Percentiles rank a stretch among this genome's conserved stretches.
Evolutionary conservation across 2,329 filamentous ascomycete species (phyloP).

Genomic region (Anthostomella pinea): DNA sequence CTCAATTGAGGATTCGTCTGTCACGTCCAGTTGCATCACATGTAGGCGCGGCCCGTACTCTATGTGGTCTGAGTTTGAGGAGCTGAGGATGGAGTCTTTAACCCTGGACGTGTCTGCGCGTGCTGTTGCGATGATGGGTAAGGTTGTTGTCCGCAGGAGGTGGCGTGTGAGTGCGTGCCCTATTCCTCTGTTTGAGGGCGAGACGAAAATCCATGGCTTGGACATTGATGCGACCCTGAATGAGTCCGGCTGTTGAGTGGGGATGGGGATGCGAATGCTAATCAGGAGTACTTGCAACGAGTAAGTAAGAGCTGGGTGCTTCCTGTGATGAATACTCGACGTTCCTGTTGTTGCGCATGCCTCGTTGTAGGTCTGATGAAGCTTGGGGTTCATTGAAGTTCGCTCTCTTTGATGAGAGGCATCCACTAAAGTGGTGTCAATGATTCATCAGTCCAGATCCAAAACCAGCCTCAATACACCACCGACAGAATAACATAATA

Average conservation of each 20-base stretch:
- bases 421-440: not conserved
- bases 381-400: no score
- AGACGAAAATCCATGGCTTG: slow-evolving; percentile 49
- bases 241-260: no score
- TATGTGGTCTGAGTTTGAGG: slow-evolving; percentile 17
- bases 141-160: slow-evolving; percentile 44
- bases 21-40: slow-evolving; percentile 43
- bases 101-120: slow-evolving; percentile 36
- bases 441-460: not conserved
- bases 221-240: no score
- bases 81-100: slow-evolving; percentile 32
- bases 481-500: no score
- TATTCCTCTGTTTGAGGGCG: slow-evolving; percentile 47
- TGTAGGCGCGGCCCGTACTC: slow-evolving; percentile 35
- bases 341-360: no score
- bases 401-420: not conserved
- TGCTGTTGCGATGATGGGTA: slow-evolving; percentile 47
- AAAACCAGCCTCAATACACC: no score
- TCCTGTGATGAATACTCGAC: no score
- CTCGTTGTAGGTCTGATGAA: no score
- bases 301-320: no score
- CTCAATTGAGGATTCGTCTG: slow-evolving; percentile 60
- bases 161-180: slow-evolving; percentile 48
- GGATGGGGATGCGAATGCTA: not conserved
- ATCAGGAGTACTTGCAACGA: no score